A percentile compares a stretch with the other conserved stretches of the same genome.
Conservation (phyloP, 1,284 basidiomycete genomes). For the Termitomyces sp. region DNA sequence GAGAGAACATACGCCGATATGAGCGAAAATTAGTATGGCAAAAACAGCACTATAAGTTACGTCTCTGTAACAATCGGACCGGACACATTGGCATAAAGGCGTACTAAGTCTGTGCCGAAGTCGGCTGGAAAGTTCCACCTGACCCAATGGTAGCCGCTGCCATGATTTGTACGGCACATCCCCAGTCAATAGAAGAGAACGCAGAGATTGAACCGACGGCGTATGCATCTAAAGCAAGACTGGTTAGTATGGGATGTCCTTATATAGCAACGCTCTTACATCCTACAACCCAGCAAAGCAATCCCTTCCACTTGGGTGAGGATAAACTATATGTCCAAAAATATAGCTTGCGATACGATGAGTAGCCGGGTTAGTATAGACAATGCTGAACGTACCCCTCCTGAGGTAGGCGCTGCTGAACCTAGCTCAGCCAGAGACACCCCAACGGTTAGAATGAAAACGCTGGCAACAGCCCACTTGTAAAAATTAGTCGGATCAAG, state of each 20-base stretch:
- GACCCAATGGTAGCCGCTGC: slow-evolving; percentile 63
- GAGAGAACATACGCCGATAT: slow-evolving; percentile 61
- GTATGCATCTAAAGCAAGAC: slow-evolving; percentile 53
- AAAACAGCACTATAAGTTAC: slow-evolving; percentile 49
- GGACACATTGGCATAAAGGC: slow-evolving; percentile 15
- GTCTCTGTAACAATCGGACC: not conserved
- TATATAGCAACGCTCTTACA: slow-evolving; percentile 35
- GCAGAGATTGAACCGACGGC: slow-evolving; percentile 67
- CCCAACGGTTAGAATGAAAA: slow-evolving; percentile 59
- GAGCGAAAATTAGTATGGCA: slow-evolving; percentile 48
- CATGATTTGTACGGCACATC: slow-evolving; percentile 66
- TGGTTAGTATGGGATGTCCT: not conserved
- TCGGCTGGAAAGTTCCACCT: slow-evolving; percentile 46
- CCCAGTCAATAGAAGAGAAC: slow-evolving; percentile 78
- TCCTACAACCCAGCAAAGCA: slow-evolving; percentile 75
- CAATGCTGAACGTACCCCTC: slow-evolving; percentile 37
- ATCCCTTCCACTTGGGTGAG: slow-evolving; percentile 56
- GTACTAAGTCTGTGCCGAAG: slow-evolving; percentile 56
- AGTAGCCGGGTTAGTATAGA: not conserved
- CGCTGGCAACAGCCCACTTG: slow-evolving; percentile 55
- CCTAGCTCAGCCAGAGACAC: slow-evolving; percentile 70
- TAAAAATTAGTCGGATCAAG: not conserved
- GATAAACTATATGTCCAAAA: slow-evolving; percentile 75
- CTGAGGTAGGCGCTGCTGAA: slow-evolving; percentile 68
- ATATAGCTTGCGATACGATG: slow-evolving; percentile 41